A percentile compares a stretch with the other conserved stretches of the same genome.
These are phyloP conservation scores for Penicillium sp. DNA, from an alignment of 2,329 filamentous ascomycete species.

Conservation along the genomic window DNA sequence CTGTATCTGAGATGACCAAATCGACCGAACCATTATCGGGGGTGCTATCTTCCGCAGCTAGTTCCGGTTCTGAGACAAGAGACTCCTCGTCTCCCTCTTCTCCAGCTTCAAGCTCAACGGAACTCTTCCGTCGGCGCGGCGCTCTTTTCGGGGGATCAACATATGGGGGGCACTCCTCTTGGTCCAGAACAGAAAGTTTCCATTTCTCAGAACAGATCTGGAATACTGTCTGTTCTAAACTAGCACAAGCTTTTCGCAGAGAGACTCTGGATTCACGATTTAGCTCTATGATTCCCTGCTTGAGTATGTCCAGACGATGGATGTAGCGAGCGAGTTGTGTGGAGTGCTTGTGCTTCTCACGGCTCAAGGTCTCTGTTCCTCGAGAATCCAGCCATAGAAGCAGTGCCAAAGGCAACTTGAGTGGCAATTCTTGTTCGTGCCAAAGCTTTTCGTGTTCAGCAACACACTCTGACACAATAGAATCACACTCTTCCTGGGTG, in stretches of 20 bases:
- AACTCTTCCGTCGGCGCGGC: conserved; percentile 5
- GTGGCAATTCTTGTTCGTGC: conserved; percentile 43
- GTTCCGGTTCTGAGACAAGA: conserved; percentile 30
- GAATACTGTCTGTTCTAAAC: conserved; percentile 53
- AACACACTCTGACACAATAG: conserved; percentile 52
- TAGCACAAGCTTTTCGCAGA: conserved; percentile 51
- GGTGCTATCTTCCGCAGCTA: conserved; percentile 8
- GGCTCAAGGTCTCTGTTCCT: too few relatives aligned
- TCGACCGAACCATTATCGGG: conserved; percentile 4
- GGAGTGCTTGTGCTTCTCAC: too few relatives aligned
- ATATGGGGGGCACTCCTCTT: conserved; percentile 28
- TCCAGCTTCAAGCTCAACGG: not conserved
- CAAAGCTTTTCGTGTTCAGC: conserved; percentile 47
- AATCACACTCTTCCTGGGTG: conserved; percentile 45
- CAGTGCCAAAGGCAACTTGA: too few relatives aligned
- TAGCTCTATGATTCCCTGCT: too few relatives aligned
- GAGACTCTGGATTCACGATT: too few relatives aligned
- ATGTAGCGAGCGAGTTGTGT: too few relatives aligned
- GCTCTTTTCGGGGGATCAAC: conserved; percentile 13
- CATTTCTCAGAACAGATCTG: conserved; percentile 31
- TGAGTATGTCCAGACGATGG: too few relatives aligned
- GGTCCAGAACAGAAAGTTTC: conserved; percentile 41
- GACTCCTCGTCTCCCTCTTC: conserved; percentile 30
- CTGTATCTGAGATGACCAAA: not conserved
- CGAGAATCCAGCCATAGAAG: too few relatives aligned